Base-by-base conservation (phyloP, 2,329 filamentous ascomycete species). In the Ophiocordyceps sinensis region DNA sequence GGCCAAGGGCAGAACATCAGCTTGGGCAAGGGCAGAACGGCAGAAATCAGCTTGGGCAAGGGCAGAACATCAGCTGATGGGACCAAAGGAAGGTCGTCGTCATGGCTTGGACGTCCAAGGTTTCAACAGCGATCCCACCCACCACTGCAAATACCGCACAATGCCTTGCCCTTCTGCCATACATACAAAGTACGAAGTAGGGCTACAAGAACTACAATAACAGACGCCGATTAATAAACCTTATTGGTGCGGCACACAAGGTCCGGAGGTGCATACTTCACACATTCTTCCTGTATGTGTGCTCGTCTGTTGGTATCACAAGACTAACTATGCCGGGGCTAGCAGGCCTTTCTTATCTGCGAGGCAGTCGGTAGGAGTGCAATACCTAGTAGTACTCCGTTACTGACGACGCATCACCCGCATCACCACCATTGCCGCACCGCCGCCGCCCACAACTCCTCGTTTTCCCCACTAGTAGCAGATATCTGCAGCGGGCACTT, bases 51-150 rank as follows among this genome's bases (percentile, higher is more conserved):
- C 36, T 42, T 36, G 28, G 39, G 26, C 19, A 21, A 15, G 21
- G 12, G 29, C 31, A n/a, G 12, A 19, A 23, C 36, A 42, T 42
- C 40, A 42, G 36, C 36, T 42, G 40, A 42, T 42, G 29, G 15
- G 28, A 31, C 39, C 14, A n/a, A n/a, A n/a, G 36, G 37, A 29
- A 32, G 32, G 19, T 37, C 21, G 37, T 41, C 40, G 17, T 37
- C 40, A 38, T 32, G 13, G 36, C 15, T 15, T 30, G 17, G 26
- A 35, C 39, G 15, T 28, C 21, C 28, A 28, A 38, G 26, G 30
- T 30, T 35, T 38, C 19, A 29, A 35, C 29, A 30, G 40, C 36
- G 40, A 42, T 38, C 36, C 40, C 37, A 42, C 40, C 36, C 40
- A 42, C 40, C 36, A 38, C 40, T 28, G 11, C 36, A 28, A 41